Evolutionary conservation across 805 yeast species (phyloP).

Genomic region (Ogataea paraovalis): DNA sequence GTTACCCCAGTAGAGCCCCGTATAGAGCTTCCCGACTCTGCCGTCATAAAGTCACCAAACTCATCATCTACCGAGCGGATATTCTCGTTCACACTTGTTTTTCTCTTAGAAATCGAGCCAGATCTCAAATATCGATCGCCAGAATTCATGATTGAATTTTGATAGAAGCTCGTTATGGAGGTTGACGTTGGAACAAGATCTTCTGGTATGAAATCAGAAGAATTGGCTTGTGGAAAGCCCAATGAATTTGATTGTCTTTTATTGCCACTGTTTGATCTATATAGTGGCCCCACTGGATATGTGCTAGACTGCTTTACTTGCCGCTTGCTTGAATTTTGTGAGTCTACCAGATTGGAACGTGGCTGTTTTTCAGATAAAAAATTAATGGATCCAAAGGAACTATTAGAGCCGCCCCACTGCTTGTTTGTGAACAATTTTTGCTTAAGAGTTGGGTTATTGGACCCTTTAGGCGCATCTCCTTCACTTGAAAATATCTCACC

Average conservation of each 20-base stretch:
- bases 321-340: neutral
- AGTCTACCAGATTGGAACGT: neutral
- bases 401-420: neutral
- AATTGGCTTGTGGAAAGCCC: neutral
- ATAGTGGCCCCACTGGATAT: neutral
- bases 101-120: slow-evolving; percentile 2
- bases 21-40: neutral
- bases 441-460: too few species aligned
- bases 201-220: slow-evolving; percentile 3
- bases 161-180: slow-evolving; percentile 8
- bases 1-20: neutral
- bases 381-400: neutral
- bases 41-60: neutral
- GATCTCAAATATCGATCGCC: slow-evolving; percentile 8
- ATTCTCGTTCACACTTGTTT: neutral
- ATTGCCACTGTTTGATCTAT: neutral
- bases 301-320: neutral
- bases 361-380: neutral
- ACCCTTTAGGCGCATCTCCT: too few species aligned
- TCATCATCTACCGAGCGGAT: neutral
- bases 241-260: neutral
- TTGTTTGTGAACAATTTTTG: too few species aligned
- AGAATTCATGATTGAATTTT: slow-evolving; percentile 9
- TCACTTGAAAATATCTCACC: too few species aligned
- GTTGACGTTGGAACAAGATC: slow-evolving; percentile 7